Evolutionary conservation across 1,284 basidiomycete species (phyloP).

Genomic region (Sanguinoderma infundibulare): DNA sequence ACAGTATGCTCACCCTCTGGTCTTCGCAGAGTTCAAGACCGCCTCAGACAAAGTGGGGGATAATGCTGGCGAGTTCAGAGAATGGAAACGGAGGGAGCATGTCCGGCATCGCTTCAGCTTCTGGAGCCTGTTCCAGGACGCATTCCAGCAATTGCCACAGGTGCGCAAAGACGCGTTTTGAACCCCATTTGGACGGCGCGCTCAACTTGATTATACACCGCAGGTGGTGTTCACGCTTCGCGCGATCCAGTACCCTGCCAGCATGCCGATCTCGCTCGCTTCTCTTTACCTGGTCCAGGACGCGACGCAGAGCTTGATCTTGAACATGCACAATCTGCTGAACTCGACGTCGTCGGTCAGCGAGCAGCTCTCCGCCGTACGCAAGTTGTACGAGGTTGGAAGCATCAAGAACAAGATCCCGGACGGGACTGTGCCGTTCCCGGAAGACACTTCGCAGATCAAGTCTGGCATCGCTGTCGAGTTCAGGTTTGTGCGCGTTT

Average conservation of each 20-base stretch:
- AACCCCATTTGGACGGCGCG: neutral
- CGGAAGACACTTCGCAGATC: constrained; percentile 59
- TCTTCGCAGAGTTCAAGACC: neutral
- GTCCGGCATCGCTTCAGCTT: neutral
- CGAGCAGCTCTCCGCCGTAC: constrained; percentile 56
- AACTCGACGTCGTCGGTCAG: constrained; percentile 60
- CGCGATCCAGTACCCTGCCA: constrained; percentile 67
- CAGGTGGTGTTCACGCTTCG: constrained; percentile 74
- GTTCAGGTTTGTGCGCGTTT: constrained; percentile 49
- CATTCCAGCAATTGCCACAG: neutral
- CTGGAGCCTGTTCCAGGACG: neutral
- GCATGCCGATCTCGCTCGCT: constrained; percentile 73
- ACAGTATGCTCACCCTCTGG: neutral
- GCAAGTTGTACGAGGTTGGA: constrained; percentile 67
- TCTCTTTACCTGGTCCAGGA: constrained; percentile 71
- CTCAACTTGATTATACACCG: neutral
- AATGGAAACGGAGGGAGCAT: neutral
- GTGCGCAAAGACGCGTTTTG: neutral
- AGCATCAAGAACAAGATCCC: constrained; percentile 63
- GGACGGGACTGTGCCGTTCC: constrained; percentile 61
- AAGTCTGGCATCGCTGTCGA: constrained; percentile 64
- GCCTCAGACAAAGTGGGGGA: constrained; percentile 2
- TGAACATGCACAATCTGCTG: constrained; percentile 51
- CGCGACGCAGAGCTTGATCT: constrained; percentile 56
- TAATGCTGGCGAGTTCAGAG: neutral